Base-by-base conservation (phyloP, 148 eudicot genomes). In the Fagopyrum esculentum region DNA sequence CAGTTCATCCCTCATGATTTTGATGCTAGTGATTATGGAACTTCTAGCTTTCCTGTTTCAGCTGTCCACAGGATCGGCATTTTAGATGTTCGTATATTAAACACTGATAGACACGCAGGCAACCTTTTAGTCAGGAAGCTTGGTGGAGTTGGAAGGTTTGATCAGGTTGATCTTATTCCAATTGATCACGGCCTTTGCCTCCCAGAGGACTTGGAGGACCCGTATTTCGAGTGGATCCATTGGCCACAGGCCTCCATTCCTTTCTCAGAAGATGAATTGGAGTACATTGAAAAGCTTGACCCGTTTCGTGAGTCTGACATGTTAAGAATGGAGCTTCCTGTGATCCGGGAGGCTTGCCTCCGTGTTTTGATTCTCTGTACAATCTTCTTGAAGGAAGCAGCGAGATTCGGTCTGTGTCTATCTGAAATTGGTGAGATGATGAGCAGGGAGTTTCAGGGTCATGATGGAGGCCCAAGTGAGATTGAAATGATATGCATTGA, bases 211-310 rank as follows among this genome's bases (percentile, higher is more conserved):
- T 40, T 83, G 50, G 86, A 83, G 77, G 86, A 83, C 22, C 86
- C 86, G 6, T 83, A 81, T 61, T 83, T 83, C 51, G 86, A 83
- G 73, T 83, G 86, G 86, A 78, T 83, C 48, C 81, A 83, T 29
- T 83, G 86, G 86, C 86, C 86, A n/a, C 85, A 82, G 71, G 78
- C 85, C 4, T 82, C 85, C 43, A 80, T 82, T 45, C 85, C 85
- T 16, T 83, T 83, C 68, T 81, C 86, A 12, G 83, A 78, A 26
- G 83, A 78, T 12, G 86, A 83, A 52, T 80, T 83, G 3, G 78
- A 78, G 69, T 83, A 83, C 52, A 83, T 83, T 30, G 74, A 59
- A 8, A 76, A 61, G 5, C 83, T 83, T 13, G 83, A 83, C 46
- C 83, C 86, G 0, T 40, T 78, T 50, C 57, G 51, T 35, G 86